Conservation (phyloP, 2,329 filamentous ascomycete species). For the Penicillium sp. region DNA sequence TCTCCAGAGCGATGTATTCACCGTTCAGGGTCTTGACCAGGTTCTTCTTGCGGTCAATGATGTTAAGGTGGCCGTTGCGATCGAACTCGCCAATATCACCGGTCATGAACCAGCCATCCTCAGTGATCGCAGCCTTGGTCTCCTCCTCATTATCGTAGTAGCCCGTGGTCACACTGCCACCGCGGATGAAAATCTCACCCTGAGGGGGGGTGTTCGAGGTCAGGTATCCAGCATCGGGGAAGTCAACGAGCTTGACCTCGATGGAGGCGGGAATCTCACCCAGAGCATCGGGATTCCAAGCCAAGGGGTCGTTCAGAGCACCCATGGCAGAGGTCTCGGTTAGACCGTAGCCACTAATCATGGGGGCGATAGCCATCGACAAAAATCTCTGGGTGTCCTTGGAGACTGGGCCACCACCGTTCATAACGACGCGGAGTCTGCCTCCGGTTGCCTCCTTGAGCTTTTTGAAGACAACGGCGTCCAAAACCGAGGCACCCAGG, state of each 20-base stretch:
- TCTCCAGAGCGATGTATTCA: conserved; percentile 96
- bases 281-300: conserved; percentile 74
- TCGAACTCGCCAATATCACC: conserved; percentile 94
- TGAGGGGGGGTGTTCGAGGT: conserved; percentile 73
- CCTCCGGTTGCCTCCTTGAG: conserved; percentile 88
- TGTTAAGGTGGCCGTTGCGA: conserved; percentile 70
- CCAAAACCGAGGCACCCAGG: conserved; percentile 64
- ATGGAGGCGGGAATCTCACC: conserved; percentile 74
- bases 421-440: conserved; percentile 83
- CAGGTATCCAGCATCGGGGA: conserved; percentile 82
- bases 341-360: conserved; percentile 91
- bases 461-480: conserved; percentile 85
- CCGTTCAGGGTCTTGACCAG: conserved; percentile 92
- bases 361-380: conserved; percentile 86
- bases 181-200: conserved; percentile 89
- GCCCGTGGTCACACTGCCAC: conserved; percentile 67
- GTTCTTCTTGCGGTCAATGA: conserved; percentile 98
- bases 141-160: conserved; percentile 88
- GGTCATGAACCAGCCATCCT: conserved; percentile 95
- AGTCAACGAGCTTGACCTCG: conserved; percentile 89
- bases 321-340: conserved; percentile 80
- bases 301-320: conserved; percentile 64
- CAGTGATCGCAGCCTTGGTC: conserved; percentile 71
- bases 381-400: conserved; percentile 86
- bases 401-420: conserved; percentile 86